phyloP scores from a whole-genome alignment of 768 basidiomycete species.

The Naganishia randhawae region DNA sequence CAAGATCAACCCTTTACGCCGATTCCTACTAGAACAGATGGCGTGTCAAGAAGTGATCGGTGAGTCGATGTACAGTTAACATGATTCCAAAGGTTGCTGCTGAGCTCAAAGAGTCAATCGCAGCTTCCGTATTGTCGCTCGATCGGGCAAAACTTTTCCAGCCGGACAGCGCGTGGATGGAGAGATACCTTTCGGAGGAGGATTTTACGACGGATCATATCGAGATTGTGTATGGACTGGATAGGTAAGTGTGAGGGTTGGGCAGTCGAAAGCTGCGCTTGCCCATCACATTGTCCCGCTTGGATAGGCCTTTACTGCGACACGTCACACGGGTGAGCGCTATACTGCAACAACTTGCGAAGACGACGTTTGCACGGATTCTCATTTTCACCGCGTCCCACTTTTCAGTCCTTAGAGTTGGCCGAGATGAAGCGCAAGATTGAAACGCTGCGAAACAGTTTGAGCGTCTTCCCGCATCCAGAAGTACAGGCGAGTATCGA shows the following conservation, averaged over 20 bases:
- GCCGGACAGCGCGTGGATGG: slow-evolving; percentile 15
- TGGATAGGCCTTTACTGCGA: slow-evolving; percentile 1
- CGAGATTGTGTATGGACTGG: slow-evolving; percentile 25
- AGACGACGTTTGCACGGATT: not conserved
- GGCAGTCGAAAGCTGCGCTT: not conserved
- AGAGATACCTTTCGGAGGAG: slow-evolving; percentile 4
- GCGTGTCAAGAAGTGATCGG: slow-evolving; percentile 34
- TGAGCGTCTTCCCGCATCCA: slow-evolving; percentile 4
- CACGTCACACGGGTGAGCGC: not conserved
- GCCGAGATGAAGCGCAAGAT: slow-evolving; percentile 23
- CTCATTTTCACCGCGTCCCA: not conserved
- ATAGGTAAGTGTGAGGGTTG: not conserved
- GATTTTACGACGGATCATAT: slow-evolving; percentile 20
- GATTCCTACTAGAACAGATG: slow-evolving; percentile 38
- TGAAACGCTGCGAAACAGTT: slow-evolving; percentile 17
- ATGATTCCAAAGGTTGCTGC: not conserved
- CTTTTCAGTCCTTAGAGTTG: slow-evolving; percentile 9
- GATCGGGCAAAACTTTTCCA: slow-evolving; percentile 3
- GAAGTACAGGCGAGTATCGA: slow-evolving; percentile 12
- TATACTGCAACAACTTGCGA: not conserved
- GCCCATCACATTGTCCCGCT: no score
- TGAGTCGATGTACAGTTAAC: slow-evolving; percentile 21
- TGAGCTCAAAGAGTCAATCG: not conserved
- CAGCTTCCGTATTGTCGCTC: slow-evolving; percentile 10
- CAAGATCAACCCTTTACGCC: slow-evolving; percentile 10